Evolutionary conservation across 139 green algal genomes (phyloP), one percentile per base, ranked within the genome.

Genomic region (Picochlorum sp.): DNA sequence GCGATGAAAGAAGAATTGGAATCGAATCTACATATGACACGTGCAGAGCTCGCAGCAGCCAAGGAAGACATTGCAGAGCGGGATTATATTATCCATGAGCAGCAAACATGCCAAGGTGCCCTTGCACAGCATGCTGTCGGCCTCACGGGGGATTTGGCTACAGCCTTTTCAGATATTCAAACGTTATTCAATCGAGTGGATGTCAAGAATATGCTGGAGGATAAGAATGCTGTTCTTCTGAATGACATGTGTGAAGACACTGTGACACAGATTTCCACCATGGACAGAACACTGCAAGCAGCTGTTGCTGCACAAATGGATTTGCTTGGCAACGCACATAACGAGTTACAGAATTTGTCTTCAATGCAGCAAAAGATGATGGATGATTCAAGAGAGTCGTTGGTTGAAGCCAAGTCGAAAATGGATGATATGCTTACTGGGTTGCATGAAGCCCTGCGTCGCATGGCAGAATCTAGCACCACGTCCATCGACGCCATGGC

Each of bases 61-160:
- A 75, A 38, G 20, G 34, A 64, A 37, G 18, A 49, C 34, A 61
- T 81, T 44, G 58, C 65, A 44, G 74, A 82, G 60, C 61, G 70
- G 0, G 77, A 82, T 4, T 72, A 72, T 52, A 64, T 77, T 11
- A 76, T 84, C n/a, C 59, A 37, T 23, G 37, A 32, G n/a, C 77
- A 84, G 15, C 11, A 16, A 47, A 72, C 54, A 61, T 59, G 3
- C 64, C 65, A 69, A 49, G 30, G 61, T n/a, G 46, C 49, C 23
- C 68, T 82, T 37, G 73, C 71, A 24, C 54, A 34, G 7, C 76
- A 80, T 54, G 73, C 76, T 9, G 46, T 28, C 5, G 18, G 24
- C 4, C 46, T 82, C 21, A 69, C 58, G 15, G 34, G 47, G 4
- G 68, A 67, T 57, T 62, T 82, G 58, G 37, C 51, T 8, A 30